Conservation (phyloP, 73 alveolate species). For the Durusdinium trenchii region DNA sequence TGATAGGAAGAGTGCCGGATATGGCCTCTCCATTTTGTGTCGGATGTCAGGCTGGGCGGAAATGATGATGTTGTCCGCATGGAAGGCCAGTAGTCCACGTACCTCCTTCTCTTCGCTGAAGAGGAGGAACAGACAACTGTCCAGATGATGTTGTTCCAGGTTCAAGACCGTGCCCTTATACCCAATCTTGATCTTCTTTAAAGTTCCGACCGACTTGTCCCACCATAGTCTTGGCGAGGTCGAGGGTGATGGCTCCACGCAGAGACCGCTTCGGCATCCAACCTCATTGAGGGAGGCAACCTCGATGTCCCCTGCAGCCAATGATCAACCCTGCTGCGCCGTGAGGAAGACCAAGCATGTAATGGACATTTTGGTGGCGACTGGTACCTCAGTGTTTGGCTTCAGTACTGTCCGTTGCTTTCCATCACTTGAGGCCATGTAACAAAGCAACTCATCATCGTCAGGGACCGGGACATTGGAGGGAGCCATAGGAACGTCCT, state of each 20-base stretch:
- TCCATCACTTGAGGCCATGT: too few species aligned
- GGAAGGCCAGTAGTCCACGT: not conserved
- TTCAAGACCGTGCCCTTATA: not conserved
- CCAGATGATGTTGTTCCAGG: not conserved
- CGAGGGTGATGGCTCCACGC: too few species aligned
- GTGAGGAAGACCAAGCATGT: too few species aligned
- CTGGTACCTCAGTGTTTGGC: too few species aligned
- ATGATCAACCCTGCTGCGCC: too few species aligned
- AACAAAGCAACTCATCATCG: too few species aligned
- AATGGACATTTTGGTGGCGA: too few species aligned
- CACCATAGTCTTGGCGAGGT: slow-evolving; percentile 23
- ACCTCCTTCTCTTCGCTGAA: not conserved
- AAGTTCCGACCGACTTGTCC: not conserved
- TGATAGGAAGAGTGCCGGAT: not conserved
- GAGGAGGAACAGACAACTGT: slow-evolving; percentile 4
- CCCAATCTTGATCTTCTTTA: not conserved
- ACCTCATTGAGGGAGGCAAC: too few species aligned
- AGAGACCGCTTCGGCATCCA: too few species aligned
- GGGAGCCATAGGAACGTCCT: not conserved
- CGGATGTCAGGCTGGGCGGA: not conserved
- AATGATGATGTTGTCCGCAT: not conserved
- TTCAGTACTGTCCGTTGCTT: too few species aligned
- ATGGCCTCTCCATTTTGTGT: not conserved
- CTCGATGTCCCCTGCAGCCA: too few species aligned
- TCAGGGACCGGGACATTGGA: not conserved